phyloP scores from a whole-genome alignment of 2,329 filamentous ascomycete species.

The Fusarium chlamydosporum region DNA sequence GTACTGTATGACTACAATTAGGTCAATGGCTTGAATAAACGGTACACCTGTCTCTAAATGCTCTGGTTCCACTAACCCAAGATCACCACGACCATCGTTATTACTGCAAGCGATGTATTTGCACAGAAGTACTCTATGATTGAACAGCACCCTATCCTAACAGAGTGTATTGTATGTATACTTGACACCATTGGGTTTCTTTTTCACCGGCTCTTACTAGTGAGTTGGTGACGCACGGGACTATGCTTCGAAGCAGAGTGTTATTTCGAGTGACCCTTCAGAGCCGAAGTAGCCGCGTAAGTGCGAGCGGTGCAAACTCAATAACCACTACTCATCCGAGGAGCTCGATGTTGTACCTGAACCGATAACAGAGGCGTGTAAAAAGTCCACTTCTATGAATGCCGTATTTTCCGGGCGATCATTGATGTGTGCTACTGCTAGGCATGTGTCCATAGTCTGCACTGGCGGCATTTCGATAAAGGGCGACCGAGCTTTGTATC shows the following conservation, averaged over 20 bases:
- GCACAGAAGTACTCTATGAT: not conserved
- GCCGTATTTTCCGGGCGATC: not conserved
- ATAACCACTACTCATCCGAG: not conserved
- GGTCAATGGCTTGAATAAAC: constrained; percentile 22
- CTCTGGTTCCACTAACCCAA: constrained; percentile 53
- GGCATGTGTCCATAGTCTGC: not conserved
- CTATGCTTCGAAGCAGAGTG: not conserved
- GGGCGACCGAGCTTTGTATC: not conserved
- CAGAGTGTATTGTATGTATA: not conserved
- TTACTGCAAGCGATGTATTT: constrained; percentile 9
- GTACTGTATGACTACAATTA: constrained; percentile 3
- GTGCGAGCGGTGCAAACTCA: constrained; percentile 48
- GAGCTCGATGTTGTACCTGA: not conserved
- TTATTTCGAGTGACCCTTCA: not conserved
- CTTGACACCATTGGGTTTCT: constrained; percentile 48
- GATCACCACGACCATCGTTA: constrained; percentile 50
- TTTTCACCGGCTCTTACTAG: constrained; percentile 43
- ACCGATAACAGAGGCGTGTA: not conserved
- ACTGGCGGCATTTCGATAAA: not conserved
- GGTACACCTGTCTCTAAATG: constrained; percentile 50
- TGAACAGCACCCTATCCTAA: not conserved
- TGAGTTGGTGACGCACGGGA: constrained; percentile 44
- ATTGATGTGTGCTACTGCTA: not conserved
- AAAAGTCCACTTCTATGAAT: not conserved
- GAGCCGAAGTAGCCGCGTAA: constrained; percentile 49